Evolutionary conservation across 768 basidiomycete genomes (phyloP), one percentile per base, ranked within the genome.

Genomic region (Psilocybe subaeruginosa): DNA sequence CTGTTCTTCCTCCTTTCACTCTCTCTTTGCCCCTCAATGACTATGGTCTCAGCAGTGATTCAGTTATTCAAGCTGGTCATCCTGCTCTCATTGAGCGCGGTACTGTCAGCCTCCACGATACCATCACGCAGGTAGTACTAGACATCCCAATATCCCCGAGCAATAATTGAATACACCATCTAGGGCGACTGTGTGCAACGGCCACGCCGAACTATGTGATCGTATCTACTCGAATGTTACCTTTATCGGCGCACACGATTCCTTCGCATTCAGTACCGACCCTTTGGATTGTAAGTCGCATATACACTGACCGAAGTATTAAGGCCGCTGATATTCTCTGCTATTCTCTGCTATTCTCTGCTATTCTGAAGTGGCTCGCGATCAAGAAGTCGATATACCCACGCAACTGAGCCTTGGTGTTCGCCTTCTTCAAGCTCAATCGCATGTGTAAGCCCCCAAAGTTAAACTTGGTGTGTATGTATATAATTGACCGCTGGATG

Each of bases 361-460:
- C 35, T 17, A 11, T n/a, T 23, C 48, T 7, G 14, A 23, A 83
- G 82, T 83, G 39, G 76, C 81, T 3, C 68, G 82, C 9, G 79
- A 82, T 68, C 85, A 87, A 65, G 78, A 80, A 52, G 77, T 85
- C 2, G 76, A 82, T 66, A 75, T 87, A 14, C 70, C 81, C 0
- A 69, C 75, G 2, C 86, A 87, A 63, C 73, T 88, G 8, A 59
- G 67, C 3, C 73, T 82, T 1, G 85, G 86, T 16, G 80, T 83
- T n/a, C 79, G 85, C 0, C 69, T 86, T n/a, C 73, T 87, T 4
- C 85, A 91, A 71, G 83, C 85, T 7, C 84, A 89, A 70, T 71
- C 84, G 0, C 85, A 82, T 67, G 55, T 80, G 77, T 80, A 54
- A 31, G 76, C 27, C 16, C 16, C 33, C 29, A 4, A 12, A 23